Conservation (phyloP, 371 early-diverging fungal species). For the Rhizopus delemar region DNA sequence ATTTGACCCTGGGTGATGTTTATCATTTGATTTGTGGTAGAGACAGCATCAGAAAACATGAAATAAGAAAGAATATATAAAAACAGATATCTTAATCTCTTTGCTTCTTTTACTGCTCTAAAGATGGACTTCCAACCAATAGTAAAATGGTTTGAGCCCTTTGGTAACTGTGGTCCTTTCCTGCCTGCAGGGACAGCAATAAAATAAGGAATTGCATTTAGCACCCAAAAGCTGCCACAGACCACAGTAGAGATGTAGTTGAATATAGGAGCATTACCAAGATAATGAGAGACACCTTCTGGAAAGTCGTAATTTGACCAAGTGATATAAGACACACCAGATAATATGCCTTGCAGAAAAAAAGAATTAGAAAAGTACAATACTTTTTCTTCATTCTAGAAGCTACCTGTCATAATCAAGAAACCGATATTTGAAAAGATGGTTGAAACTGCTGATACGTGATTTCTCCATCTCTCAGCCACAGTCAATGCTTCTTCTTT, state of each 20-base stretch:
- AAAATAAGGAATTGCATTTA: constrained; percentile 52
- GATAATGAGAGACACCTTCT: constrained; percentile 20
- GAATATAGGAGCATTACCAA: constrained; percentile 48
- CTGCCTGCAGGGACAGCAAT: constrained; percentile 40
- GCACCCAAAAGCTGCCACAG: constrained; percentile 48
- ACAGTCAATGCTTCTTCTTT: constrained; percentile 26
- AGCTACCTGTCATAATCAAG: constrained; percentile 36
- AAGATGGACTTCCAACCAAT: constrained; percentile 53
- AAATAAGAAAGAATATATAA: constrained; percentile 61
- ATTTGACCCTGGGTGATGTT: constrained; percentile 47
- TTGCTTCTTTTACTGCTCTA: constrained; percentile 39
- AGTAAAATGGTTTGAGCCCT: constrained; percentile 34
- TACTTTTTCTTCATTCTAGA: neutral
- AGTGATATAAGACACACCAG: constrained; percentile 39
- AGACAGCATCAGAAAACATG: constrained; percentile 61
- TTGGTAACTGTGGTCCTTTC: constrained; percentile 41
- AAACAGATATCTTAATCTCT: constrained; percentile 50
- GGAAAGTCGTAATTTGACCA: constrained; percentile 38
- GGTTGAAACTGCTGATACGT: constrained; percentile 54
- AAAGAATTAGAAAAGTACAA: neutral
- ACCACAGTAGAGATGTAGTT: constrained; percentile 48
- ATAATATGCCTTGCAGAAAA: constrained; percentile 28
- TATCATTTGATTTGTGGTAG: constrained; percentile 52
- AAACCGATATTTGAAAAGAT: constrained; percentile 52
- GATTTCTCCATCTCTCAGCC: constrained; percentile 49